Evolutionary conservation across 2,329 filamentous ascomycete species (phyloP), one percentile per base, ranked within the genome.

Genomic region (Triangularia verruculosa): DNA sequence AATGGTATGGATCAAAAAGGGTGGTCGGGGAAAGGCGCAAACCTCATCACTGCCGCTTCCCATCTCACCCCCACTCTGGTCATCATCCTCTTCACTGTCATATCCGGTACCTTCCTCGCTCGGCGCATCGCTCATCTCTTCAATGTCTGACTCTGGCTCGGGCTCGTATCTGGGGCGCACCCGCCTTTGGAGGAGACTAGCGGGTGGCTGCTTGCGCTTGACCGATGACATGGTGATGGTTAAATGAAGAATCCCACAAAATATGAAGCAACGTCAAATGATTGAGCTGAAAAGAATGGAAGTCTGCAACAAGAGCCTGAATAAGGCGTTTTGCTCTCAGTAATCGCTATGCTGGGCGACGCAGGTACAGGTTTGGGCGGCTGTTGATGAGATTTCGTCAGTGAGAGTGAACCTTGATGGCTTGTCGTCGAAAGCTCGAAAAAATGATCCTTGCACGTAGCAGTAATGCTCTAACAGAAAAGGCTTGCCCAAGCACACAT

Each of bases 51-150:
- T 60, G n/a, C 47, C 64, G 9, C 57, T 61, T 22, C 51, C 59
- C 20, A 24, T 63, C 55, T 43, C 65, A 47, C 52, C 59, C 39
- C 20, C 39, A 20, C 39, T 47, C n/a, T 20, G n/a, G 22, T 68
- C 70, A 13, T 65, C 57, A 9, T 52, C 67, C 4, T 63, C 57
- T 9, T 67, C 62, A 8, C 58, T 54, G n/a, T 64, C 66, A 39
- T 62, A 68, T 1, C 60, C 66, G 22, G 64, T 61, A 32, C 66
- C 67, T 47, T 71, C 69, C 57, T 73, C 71, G 57, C 71, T 73
- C 0, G 71, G 69, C 25, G 65, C 69, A 54, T 62, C 66, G 56
- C 28, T 53, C 6, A 63, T 61, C 5, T 64, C 66, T 13, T 68
- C 67, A 17, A 67, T 28, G 24, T 72, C 70, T 5, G 68, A 70